Percentiles rank a stretch among this genome's conserved stretches.
Evolutionary conservation across 306 rosid species (phyloP).

Genomic region (Inga laurina): DNA sequence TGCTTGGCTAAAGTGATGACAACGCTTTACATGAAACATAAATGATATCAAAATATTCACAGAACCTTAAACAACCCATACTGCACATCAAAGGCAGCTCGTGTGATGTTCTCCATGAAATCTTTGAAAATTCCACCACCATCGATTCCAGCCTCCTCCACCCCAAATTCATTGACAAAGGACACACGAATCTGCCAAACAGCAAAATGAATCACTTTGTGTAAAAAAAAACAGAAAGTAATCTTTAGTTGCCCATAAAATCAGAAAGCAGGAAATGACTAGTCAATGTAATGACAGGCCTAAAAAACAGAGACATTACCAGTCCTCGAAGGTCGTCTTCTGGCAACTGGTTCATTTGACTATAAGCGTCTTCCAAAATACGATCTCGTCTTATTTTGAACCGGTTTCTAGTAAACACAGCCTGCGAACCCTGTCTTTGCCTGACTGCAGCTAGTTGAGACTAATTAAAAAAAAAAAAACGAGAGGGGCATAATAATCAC

Average conservation of each 20-base stretch:
- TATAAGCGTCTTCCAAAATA: conserved; percentile 94
- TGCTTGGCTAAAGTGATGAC: conserved; percentile 3
- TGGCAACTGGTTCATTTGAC: conserved; percentile 88
- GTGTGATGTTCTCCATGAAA: conserved; percentile 98
- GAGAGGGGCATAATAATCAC: conserved; percentile 24
- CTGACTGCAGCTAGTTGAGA: conserved; percentile 92
- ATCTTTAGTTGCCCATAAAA: conserved; percentile 17
- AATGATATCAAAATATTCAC: conserved; percentile 18
- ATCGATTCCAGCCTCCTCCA: conserved; percentile 99
- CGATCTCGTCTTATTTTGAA: conserved; percentile 90
- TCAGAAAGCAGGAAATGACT: conserved; percentile 19
- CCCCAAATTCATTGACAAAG: conserved; percentile 96
- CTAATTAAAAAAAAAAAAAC: conserved; percentile 42
- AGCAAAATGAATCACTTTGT: conserved; percentile 20
- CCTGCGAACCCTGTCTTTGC: conserved; percentile 68
- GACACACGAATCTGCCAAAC: conserved; percentile 84
- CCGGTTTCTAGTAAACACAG: conserved; percentile 73
- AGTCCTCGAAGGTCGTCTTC: conserved; percentile 95
- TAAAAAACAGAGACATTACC: conserved; percentile 44
- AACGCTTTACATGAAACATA: conserved; percentile 8
- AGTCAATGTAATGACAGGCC: conserved; percentile 19
- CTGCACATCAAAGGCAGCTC: conserved; percentile 98
- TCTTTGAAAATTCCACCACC: conserved; percentile 99
- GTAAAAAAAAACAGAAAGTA: conserved; percentile 10
- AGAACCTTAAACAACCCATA: conserved; percentile 95